A percentile compares a stretch with the other conserved stretches of the same genome.
Conservation (phyloP, 148 eudicot species). For the Vaccinium vitisidaea region DNA sequence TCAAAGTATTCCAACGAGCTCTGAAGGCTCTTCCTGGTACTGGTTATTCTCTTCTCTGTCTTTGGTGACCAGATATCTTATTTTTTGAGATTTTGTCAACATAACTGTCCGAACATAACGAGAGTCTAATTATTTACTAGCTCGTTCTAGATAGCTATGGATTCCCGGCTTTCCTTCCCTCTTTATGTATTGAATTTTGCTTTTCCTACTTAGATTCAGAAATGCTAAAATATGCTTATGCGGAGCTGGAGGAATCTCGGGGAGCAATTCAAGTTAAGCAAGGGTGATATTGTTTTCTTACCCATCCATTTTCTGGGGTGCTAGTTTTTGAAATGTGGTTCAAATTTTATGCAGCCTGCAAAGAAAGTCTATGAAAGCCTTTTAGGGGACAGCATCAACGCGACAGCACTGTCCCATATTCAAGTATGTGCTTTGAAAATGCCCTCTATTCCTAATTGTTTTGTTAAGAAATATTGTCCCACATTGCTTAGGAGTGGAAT, state of each 20-base stretch:
- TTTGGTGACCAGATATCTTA: background rate
- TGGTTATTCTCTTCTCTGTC: slow-evolving; percentile 14
- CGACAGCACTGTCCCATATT: slow-evolving; percentile 83
- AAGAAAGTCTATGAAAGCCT: slow-evolving; percentile 87
- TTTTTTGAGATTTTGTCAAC: background rate
- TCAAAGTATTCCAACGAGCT: slow-evolving; percentile 85
- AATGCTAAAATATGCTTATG: slow-evolving; percentile 87
- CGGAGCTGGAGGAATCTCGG: slow-evolving; percentile 95
- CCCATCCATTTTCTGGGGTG: background rate
- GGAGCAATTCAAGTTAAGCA: slow-evolving; percentile 80
- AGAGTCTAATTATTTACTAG: background rate
- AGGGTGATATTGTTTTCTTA: slow-evolving; percentile 1
- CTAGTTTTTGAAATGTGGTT: slow-evolving; percentile 11
- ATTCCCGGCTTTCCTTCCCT: background rate
- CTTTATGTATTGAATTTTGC: slow-evolving; percentile 4
- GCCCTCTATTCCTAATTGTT: background rate
- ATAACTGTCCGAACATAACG: background rate
- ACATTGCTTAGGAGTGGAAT: no score
- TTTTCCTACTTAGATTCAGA: slow-evolving; percentile 56
- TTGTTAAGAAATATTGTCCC: no score
- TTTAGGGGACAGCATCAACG: slow-evolving; percentile 62
- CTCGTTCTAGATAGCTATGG: background rate
- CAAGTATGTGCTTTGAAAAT: slow-evolving; percentile 48
- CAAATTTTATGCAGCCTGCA: slow-evolving; percentile 60
- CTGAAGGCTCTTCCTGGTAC: slow-evolving; percentile 98